These are phyloP conservation scores for Yamadazyma trypodendri DNA, from an alignment of 1,139 yeast genomes.

Conservation along the genomic window DNA sequence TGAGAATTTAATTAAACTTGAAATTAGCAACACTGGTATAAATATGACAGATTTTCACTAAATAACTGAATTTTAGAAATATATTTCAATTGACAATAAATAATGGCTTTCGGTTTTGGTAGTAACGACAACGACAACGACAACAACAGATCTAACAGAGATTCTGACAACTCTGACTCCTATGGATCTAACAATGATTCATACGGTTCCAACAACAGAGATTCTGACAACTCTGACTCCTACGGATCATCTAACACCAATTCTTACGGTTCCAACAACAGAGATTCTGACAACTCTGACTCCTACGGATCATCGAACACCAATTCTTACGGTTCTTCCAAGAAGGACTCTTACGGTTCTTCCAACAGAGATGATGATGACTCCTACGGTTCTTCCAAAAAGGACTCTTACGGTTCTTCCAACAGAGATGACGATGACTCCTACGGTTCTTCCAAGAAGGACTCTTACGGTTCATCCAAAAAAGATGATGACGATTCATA, in stretches of 20 bases:
- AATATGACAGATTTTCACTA: neutral
- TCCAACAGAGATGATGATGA: conserved; percentile 7
- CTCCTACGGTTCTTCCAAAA: conserved; percentile 20
- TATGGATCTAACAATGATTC: conserved; percentile 18
- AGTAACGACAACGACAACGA: conserved; percentile 16
- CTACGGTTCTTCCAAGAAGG: conserved; percentile 14
- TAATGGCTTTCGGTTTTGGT: conserved; percentile 33
- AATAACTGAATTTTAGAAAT: neutral
- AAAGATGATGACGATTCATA: conserved; percentile 8
- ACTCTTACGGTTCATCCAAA: conserved; percentile 12
- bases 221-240: conserved; percentile 8
- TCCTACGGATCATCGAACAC: conserved; percentile 20
- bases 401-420: conserved; percentile 14
- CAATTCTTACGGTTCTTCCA: conserved; percentile 11
- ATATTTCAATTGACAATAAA: conserved; percentile 3
- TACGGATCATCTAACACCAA: conserved; percentile 16
- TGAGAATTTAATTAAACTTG: neutral
- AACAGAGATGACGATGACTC: conserved; percentile 16
- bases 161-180: conserved; percentile 16
- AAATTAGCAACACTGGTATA: neutral
- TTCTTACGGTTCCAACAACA: conserved; percentile 5
- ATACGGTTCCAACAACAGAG: conserved; percentile 16
- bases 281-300: conserved; percentile 11
- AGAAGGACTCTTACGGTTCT: conserved; percentile 16
- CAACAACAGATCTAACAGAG: conserved; percentile 9